Evolutionary conservation across 805 yeast species (phyloP).

Genomic region (Zygosaccharomyces bailii): DNA sequence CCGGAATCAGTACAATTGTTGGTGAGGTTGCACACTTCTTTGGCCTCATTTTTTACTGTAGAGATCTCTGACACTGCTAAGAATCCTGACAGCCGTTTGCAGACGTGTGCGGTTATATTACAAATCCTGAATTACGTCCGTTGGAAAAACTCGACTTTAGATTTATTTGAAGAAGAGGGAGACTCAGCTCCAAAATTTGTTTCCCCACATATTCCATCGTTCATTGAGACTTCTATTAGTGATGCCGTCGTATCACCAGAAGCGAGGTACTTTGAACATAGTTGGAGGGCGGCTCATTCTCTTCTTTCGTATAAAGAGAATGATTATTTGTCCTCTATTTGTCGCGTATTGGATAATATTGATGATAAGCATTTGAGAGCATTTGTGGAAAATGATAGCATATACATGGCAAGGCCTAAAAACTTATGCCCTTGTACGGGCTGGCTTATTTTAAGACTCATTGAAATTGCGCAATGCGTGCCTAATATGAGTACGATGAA

Average conservation of each 20-base stretch:
- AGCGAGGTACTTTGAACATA: constrained; percentile 60
- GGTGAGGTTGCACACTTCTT: constrained; percentile 61
- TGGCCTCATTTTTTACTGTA: constrained; percentile 58
- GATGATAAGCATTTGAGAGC: constrained; percentile 26
- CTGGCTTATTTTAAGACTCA: constrained; percentile 78
- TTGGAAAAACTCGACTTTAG: constrained; percentile 59
- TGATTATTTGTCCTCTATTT: constrained; percentile 32
- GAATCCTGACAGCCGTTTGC: constrained; percentile 55
- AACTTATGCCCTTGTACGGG: constrained; percentile 82
- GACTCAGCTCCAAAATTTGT: constrained; percentile 22
- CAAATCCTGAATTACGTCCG: constrained; percentile 62
- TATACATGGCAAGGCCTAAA: constrained; percentile 33
- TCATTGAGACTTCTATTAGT: constrained; percentile 73
- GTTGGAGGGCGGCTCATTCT: constrained; percentile 63
- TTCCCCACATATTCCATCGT: constrained; percentile 67
- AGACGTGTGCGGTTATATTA: constrained; percentile 65
- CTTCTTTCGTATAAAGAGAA: constrained; percentile 14
- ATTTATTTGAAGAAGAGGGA: constrained; percentile 41
- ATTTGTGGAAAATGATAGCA: constrained; percentile 36
- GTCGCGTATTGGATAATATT: constrained; percentile 21
- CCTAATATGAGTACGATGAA: constrained; percentile 73
- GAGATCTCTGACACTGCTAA: constrained; percentile 65
- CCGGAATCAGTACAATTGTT: constrained; percentile 69
- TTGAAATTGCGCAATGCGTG: constrained; percentile 71
- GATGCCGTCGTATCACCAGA: constrained; percentile 79